These are phyloP conservation scores for Maudiozyma saulgeensis DNA, from an alignment of 805 yeast species.

Conservation along the genomic window DNA sequence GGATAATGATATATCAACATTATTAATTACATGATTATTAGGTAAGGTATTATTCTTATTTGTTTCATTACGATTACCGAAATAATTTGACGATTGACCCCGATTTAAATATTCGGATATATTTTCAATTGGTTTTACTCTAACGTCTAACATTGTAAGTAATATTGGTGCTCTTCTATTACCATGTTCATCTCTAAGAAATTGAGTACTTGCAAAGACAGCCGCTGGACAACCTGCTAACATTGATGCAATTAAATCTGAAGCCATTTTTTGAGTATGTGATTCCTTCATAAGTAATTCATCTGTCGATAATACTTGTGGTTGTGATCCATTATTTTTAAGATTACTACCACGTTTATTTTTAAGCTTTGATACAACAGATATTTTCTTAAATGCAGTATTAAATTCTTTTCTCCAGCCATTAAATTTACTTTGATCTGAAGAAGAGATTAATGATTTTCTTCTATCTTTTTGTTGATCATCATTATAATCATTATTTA, in stretches of 20 bases:
- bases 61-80: background rate
- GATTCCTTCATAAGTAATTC: background rate
- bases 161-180: constrained; percentile 74
- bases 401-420: constrained; percentile 24
- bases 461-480: constrained; percentile 1
- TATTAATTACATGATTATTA: background rate
- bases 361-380: constrained; percentile 14
- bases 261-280: constrained; percentile 26
- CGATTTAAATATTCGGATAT: constrained; percentile 3
- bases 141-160: constrained; percentile 60
- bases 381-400: constrained; percentile 19
- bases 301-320: background rate
- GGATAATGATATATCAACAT: background rate
- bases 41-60: background rate
- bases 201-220: constrained; percentile 60
- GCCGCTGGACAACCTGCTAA: constrained; percentile 66
- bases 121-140: constrained; percentile 38
- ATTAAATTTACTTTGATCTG: constrained; percentile 1
- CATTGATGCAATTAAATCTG: constrained; percentile 43
- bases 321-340: background rate
- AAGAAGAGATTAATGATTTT: constrained; percentile 3
- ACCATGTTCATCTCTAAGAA: constrained; percentile 68
- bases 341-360: constrained; percentile 1
- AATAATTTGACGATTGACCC: background rate
- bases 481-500: background rate